Percentiles rank a stretch among this genome's conserved stretches.
These are phyloP conservation scores for Pseudocercospora crystallina DNA, from an alignment of 2,329 filamentous ascomycete species.

Conservation along the genomic window DNA sequence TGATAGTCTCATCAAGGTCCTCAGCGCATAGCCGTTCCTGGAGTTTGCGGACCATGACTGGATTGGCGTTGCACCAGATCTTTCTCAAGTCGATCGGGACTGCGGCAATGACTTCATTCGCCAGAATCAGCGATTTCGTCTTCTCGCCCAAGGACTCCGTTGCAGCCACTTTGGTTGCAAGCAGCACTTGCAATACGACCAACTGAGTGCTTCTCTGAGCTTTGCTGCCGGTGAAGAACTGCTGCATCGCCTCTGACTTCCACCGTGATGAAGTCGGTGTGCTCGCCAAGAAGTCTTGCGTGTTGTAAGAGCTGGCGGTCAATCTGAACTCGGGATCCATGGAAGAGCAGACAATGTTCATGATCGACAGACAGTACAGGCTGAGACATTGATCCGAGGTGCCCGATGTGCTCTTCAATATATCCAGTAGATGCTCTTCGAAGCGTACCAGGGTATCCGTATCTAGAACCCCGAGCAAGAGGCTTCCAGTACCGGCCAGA, in stretches of 20 bases:
- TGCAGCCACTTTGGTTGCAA: slow-evolving; percentile 27
- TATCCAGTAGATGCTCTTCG: slow-evolving; percentile 34
- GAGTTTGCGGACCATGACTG: slow-evolving; percentile 33
- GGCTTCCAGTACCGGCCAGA: slow-evolving; percentile 32
- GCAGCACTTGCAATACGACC: slow-evolving; percentile 34
- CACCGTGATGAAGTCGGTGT: slow-evolving; percentile 28
- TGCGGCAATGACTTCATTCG: slow-evolving; percentile 31
- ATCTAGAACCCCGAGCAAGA: slow-evolving; percentile 32
- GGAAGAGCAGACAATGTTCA: slow-evolving; percentile 31
- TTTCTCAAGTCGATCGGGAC: slow-evolving; percentile 29
- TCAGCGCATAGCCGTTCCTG: slow-evolving; percentile 33
- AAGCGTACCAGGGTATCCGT: slow-evolving; percentile 28
- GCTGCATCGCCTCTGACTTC: slow-evolving; percentile 33
- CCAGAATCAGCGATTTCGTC: slow-evolving; percentile 26
- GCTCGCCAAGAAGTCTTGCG: slow-evolving; percentile 33
- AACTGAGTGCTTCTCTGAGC: slow-evolving; percentile 37
- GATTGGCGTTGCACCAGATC: slow-evolving; percentile 34
- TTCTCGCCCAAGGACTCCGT: slow-evolving; percentile 23
- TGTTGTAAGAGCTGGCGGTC: slow-evolving; percentile 29
- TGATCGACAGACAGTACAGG: slow-evolving; percentile 39
- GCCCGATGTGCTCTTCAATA: slow-evolving; percentile 31
- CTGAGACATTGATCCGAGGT: slow-evolving; percentile 32
- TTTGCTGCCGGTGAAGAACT: slow-evolving; percentile 36
- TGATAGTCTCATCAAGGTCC: slow-evolving; percentile 20
- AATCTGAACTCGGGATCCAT: slow-evolving; percentile 23